phyloP scores from a whole-genome alignment of 192 early-diverging fungal genomes.

The Coemansia reversa region DNA sequence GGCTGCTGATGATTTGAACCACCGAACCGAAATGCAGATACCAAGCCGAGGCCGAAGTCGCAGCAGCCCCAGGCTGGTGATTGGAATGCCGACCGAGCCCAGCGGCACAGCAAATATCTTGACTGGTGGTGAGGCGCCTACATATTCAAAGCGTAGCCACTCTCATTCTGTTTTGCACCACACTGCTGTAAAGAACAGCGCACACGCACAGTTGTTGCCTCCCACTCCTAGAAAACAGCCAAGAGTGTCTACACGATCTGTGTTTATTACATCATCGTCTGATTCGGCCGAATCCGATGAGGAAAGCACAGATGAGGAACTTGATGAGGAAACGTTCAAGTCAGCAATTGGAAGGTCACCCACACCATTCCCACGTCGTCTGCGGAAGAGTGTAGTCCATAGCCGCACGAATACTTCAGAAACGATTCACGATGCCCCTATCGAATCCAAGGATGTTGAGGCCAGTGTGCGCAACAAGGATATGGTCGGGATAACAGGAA shows the following conservation, averaged over 20 bases:
- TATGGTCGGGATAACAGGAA: too few species aligned
- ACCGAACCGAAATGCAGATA: neutral
- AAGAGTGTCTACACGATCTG: conserved; percentile 1
- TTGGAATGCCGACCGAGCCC: neutral
- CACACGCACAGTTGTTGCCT: conserved; percentile 23
- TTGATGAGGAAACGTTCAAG: conserved; percentile 12
- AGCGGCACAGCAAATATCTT: neutral
- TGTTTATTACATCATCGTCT: conserved; percentile 10
- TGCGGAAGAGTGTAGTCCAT: neutral
- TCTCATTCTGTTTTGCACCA: conserved; percentile 37
- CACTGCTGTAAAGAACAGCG: conserved; percentile 40
- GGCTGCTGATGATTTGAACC: neutral
- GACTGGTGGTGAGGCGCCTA: neutral
- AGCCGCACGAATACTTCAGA: neutral
- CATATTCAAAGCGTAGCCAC: conserved; percentile 23
- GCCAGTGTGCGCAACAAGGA: too few species aligned
- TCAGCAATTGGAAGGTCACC: conserved; percentile 34
- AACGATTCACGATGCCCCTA: neutral
- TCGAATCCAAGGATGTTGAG: too few species aligned
- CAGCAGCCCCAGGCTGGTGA: conserved; percentile 2
- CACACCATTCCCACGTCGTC: conserved; percentile 39
- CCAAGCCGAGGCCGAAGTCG: conserved; percentile 10
- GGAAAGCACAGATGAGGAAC: neutral
- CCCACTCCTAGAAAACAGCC: neutral
- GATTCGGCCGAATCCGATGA: conserved; percentile 10